Percentiles rank a stretch among this genome's conserved stretches.
These are phyloP conservation scores for Candida gorgasii DNA, from an alignment of 805 yeast genomes.

Conservation along the genomic window DNA sequence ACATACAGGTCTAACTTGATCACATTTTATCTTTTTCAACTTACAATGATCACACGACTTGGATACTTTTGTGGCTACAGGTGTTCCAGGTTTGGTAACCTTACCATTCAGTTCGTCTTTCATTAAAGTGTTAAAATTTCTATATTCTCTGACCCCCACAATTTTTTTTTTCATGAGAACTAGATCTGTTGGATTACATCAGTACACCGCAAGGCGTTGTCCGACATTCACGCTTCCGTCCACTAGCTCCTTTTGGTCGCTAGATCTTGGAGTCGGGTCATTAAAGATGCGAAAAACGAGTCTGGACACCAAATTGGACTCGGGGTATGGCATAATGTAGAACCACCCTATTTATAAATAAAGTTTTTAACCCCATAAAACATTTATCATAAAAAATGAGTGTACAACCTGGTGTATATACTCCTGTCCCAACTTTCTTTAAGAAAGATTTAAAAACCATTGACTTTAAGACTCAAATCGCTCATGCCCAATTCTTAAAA, in stretches of 20 bases:
- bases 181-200: neutral
- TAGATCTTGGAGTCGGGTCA: neutral
- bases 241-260: neutral
- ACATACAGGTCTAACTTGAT: slow-evolving; percentile 17
- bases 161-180: neutral
- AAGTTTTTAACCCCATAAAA: slow-evolving; percentile 31
- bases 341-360: neutral
- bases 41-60: slow-evolving; percentile 21
- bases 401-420: slow-evolving; percentile 54
- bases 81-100: slow-evolving; percentile 4
- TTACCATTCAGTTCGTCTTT: slow-evolving; percentile 4
- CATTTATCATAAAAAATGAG: slow-evolving; percentile 44
- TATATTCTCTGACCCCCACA: slow-evolving; percentile 5
- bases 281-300: neutral
- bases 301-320: slow-evolving; percentile 35
- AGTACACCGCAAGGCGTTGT: neutral
- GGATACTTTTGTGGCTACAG: slow-evolving; percentile 10
- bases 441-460: slow-evolving; percentile 16
- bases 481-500: slow-evolving; percentile 34
- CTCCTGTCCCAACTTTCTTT: slow-evolving; percentile 25
- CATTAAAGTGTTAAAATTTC: neutral
- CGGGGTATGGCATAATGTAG: slow-evolving; percentile 45
- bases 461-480: slow-evolving; percentile 5
- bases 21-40: slow-evolving; percentile 19
- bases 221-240: neutral